A percentile compares a stretch with the other conserved stretches of the same genome.
Conservation (phyloP, 345 rosid species). For the Erysimum cheiranthoides region DNA sequence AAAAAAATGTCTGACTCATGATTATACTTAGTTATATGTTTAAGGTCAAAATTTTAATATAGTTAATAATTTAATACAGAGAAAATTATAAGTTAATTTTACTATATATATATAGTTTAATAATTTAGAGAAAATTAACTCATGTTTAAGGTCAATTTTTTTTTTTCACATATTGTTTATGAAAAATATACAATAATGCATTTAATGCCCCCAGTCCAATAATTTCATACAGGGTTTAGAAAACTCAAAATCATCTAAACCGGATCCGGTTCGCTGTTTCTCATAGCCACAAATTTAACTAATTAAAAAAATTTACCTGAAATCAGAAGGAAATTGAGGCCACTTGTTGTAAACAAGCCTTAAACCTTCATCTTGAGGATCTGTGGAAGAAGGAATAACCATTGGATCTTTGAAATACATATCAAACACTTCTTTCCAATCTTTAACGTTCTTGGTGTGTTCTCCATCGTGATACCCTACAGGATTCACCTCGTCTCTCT, state of each 20-base stretch:
- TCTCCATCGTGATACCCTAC: slow-evolving; percentile 69
- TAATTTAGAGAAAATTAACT: not conserved
- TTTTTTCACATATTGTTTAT: not conserved
- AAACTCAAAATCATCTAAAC: not conserved
- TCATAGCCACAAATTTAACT: not conserved
- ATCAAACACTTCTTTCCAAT: slow-evolving; percentile 76
- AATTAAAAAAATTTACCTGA: slow-evolving; percentile 47
- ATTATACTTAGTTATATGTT: too few species aligned
- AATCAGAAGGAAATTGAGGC: slow-evolving; percentile 58
- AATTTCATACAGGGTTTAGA: not conserved
- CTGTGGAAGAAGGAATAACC: slow-evolving; percentile 54
- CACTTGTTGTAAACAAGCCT: slow-evolving; percentile 56
- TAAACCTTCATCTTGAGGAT: slow-evolving; percentile 50
- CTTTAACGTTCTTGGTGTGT: slow-evolving; percentile 71
- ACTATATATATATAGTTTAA: not conserved
- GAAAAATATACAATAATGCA: too few species aligned
- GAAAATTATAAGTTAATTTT: not conserved
- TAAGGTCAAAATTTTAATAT: too few species aligned
- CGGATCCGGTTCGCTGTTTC: not conserved
- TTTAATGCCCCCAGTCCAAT: not conserved
- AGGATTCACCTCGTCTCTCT: slow-evolving; percentile 56
- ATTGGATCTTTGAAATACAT: slow-evolving; percentile 56
- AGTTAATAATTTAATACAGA: too few species aligned
- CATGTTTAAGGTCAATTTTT: not conserved
- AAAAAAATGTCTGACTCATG: too few species aligned